Evolutionary conservation across 1,139 yeast species (phyloP), one percentile per base, ranked within the genome.

Genomic region (Hansenula sp.): DNA sequence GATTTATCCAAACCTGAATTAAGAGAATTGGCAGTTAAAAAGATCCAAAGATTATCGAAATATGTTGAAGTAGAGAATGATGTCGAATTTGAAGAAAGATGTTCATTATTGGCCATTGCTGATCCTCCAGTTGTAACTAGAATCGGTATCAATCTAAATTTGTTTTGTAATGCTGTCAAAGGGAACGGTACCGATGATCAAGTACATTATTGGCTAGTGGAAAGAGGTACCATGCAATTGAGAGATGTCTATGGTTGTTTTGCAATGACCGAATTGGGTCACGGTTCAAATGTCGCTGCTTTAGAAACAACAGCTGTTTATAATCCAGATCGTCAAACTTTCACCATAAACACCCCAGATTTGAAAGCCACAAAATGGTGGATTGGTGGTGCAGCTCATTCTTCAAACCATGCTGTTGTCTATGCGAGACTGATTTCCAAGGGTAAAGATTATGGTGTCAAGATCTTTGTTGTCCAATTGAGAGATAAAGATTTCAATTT

Each of bases 351-450:
- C 62, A 89, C 97, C 21, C 97, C 97, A 11, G 87, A 88, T 62
- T 67, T 85, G 47, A 93, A 94, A 43, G 96, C 96, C 36, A 88
- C 96, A 44, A 89, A 89, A 66, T 90, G 96, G 96, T 89, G 97
- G 97, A 89, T 89, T 58, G 97, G 96, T 39, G 97, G 97, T 58
- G 96, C 96, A 42, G 96, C 96, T 6, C 95, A 88, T 62, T 82
- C 95, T 28, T 89, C 96, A 8, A 87, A 93, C 19, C 96, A 89
- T 66, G 72, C 89, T 33, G 77, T 84, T 32, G 82, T 78, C 40
- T 89, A 82, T 61, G 96, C 96, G 32, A 76, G 96, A 55, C 72
- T 89, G 54, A 76, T 85, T 47, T 90, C 86, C 33, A 75, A 83
- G 47, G 91, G 88, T 32, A 75, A 83, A 62, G 96, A 89, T 63